A percentile compares a stretch with the other conserved stretches of the same genome.
Evolutionary conservation across 306 rosid genomes (phyloP).

Genomic region (Acacia melanoxylon): DNA sequence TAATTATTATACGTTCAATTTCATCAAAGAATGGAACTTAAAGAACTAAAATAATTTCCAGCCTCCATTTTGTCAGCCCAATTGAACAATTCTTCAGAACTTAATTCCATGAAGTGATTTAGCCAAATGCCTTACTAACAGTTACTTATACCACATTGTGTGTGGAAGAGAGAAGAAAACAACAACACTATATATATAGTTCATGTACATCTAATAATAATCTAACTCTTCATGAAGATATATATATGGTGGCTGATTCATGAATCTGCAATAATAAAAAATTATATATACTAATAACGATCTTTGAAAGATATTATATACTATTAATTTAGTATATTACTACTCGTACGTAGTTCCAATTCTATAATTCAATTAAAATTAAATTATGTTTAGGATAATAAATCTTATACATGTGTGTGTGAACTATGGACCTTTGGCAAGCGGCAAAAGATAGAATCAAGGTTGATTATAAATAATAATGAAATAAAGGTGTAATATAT

Average conservation of each 20-base stretch:
- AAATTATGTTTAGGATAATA: background rate
- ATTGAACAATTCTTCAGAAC: background rate
- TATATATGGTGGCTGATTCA: background rate
- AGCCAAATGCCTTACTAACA: background rate
- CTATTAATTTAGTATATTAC: background rate
- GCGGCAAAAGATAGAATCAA: slow-evolving; percentile 11
- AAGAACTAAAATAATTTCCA: background rate
- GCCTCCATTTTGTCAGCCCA: background rate
- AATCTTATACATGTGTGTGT: background rate
- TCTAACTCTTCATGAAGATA: background rate
- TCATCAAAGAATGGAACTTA: too few relatives aligned
- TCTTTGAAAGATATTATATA: background rate
- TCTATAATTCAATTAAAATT: background rate
- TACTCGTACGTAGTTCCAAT: background rate
- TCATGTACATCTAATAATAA: background rate
- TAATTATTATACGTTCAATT: too few relatives aligned
- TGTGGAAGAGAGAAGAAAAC: background rate
- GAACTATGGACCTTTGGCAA: background rate
- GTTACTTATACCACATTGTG: background rate
- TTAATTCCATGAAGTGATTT: background rate
- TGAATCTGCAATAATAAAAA: background rate
- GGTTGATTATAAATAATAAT: background rate
- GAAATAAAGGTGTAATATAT: slow-evolving; percentile 25
- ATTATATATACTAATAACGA: background rate
- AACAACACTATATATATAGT: background rate